phyloP scores from a whole-genome alignment of 1,284 basidiomycete species.

The Irpex sp. region DNA sequence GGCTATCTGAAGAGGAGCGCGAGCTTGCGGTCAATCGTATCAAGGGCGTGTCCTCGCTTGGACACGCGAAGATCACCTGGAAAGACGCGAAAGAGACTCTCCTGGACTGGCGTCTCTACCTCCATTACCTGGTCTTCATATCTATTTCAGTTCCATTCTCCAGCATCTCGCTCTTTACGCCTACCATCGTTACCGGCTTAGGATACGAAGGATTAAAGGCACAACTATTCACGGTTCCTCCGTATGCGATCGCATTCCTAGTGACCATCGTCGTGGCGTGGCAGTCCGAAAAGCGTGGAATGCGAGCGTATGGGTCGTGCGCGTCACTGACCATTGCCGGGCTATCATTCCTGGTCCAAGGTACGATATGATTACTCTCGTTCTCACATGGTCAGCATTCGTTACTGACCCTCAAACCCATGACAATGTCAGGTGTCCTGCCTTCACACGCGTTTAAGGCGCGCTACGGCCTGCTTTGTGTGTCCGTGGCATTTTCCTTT shows the following conservation, averaged over 20 bases:
- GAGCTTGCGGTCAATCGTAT: conserved; percentile 21
- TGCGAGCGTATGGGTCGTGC: conserved; percentile 13
- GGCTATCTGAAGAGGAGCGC: conserved; percentile 12
- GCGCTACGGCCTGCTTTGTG: conserved; percentile 33
- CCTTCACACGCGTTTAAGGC: conserved; percentile 21
- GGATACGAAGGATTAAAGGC: conserved; percentile 36
- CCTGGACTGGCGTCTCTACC: conserved; percentile 29
- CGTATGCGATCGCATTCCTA: conserved; percentile 38
- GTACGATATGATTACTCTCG: neutral
- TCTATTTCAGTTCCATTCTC: conserved; percentile 30
- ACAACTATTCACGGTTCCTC: conserved; percentile 55
- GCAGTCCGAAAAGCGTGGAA: conserved; percentile 12
- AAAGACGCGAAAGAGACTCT: conserved; percentile 24
- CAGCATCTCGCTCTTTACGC: conserved; percentile 31
- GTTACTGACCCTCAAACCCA: neutral
- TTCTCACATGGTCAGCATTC: neutral
- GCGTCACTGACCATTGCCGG: conserved; percentile 13
- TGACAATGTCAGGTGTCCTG: neutral
- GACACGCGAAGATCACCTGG: conserved; percentile 26
- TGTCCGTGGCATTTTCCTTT: conserved; percentile 33
- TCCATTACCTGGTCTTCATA: conserved; percentile 29
- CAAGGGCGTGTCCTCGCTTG: conserved; percentile 23
- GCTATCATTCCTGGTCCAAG: conserved; percentile 15
- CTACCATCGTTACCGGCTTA: conserved; percentile 34
- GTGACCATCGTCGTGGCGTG: conserved; percentile 24